Evolutionary conservation across 164 flowering plant species (phyloP), one percentile per base, ranked within the genome.

Genomic region (Houttuynia cordata): DNA sequence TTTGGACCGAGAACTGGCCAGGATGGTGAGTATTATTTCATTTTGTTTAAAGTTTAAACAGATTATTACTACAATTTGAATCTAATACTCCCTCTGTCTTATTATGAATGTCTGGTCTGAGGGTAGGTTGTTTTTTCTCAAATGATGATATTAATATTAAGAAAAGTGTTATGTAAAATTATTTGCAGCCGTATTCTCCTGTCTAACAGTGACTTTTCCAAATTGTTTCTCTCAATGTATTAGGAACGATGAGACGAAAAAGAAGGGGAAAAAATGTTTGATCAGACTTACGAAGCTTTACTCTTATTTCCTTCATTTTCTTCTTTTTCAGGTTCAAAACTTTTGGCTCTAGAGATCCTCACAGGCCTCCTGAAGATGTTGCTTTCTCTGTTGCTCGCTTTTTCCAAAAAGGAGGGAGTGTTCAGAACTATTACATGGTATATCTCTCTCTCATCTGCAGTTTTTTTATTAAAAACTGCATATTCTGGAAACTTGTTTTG

Each of bases 1-100:
- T 94, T 19, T 94, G 99, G 97, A 94, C 99, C 18, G 97, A 94
- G 77, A 94, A 94, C 64, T 94, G 99, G 99, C 99, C 99, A 62
- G 99, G 99, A 83, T 94, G 99, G 99, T 94, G 87, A 64, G 37
- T 23, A 25, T 56, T 40, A 13, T 55, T 52, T n/a, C 7, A 22
- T 12, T 53, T 7, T 19, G 21, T 10, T 24, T 30, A 30, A 30
- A 2, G 37, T 30, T 30, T 30, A 6, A 30, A 6, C 37, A 30
- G 37, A 2, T 30, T 30, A 2, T 30, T 30, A 30, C 37, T 30
- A 30, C 37, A 30, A 30, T 30, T 30, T 6, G 2, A 30, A 30
- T 30, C 4, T 30, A 30, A 30, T 30, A 30, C 2, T n/a, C n/a
- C n/a, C n/a, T n/a, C n/a, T n/a, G n/a, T n/a, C n/a, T n/a, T n/a